These are phyloP conservation scores for Chamaecyparis obtusa DNA, from an alignment of 75 land plant genomes.

Conservation along the genomic window DNA sequence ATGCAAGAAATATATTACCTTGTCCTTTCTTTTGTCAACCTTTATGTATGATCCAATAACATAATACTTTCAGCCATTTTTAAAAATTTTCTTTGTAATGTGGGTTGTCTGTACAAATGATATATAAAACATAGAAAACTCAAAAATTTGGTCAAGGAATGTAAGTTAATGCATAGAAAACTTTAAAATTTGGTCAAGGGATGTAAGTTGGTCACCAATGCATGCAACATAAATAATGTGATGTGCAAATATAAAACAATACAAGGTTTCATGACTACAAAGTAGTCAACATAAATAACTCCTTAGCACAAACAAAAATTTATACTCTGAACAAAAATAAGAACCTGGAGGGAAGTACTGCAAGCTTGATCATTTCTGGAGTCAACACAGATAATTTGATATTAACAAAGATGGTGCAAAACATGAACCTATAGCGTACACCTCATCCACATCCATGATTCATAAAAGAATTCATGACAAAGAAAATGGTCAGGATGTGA, in stretches of 20 bases:
- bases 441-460: not conserved
- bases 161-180: too few species aligned
- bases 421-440: not conserved
- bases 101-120: slow-evolving; percentile 33
- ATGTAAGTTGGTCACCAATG: not conserved
- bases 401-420: not conserved
- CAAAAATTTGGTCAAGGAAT: too few species aligned
- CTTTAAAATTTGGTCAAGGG: not conserved
- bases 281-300: not conserved
- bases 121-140: too few species aligned
- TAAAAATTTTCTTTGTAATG: slow-evolving; percentile 55
- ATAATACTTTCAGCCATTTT: slow-evolving; percentile 50
- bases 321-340: too few species aligned
- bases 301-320: too few species aligned
- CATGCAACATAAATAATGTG: not conserved
- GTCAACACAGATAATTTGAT: not conserved
- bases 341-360: not conserved
- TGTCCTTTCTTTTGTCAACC: slow-evolving; percentile 64
- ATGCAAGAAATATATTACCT: slow-evolving; percentile 29
- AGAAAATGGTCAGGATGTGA: not conserved
- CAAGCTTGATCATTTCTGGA: not conserved
- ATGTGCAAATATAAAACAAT: not conserved
- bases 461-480: not conserved
- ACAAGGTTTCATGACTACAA: not conserved
- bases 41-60: slow-evolving; percentile 74